Evolutionary conservation across 495 filamentous ascomycete species (phyloP).

Genomic region (Penicillium argentinense): DNA sequence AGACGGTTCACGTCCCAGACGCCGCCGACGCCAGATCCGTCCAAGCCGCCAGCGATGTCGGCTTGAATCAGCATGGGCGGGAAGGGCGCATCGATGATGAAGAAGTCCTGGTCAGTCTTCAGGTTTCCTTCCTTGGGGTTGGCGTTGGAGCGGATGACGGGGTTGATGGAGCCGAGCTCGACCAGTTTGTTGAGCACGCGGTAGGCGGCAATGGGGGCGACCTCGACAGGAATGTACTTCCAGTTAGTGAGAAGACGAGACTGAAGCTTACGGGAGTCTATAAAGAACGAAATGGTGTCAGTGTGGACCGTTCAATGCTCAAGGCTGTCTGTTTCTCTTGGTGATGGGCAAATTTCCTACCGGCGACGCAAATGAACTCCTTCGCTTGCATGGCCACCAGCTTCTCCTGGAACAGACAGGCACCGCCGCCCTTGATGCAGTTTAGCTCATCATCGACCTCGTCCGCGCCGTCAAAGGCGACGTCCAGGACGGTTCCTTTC

Average conservation of each 20-base stretch:
- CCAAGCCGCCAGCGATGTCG: constrained; percentile 52
- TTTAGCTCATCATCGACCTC: constrained; percentile 95
- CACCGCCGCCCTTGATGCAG: constrained; percentile 96
- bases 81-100: constrained; percentile 92
- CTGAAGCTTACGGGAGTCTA: constrained; percentile 85
- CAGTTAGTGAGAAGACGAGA: constrained; percentile 74
- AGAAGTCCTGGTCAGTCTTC: constrained; percentile 92
- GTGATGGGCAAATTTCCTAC: constrained; percentile 38
- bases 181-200: constrained; percentile 67
- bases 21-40: constrained; percentile 54
- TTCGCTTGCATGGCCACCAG: constrained; percentile 81
- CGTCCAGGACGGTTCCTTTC: constrained; percentile 61
- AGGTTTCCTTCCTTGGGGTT: constrained; percentile 74
- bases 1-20: constrained; percentile 78
- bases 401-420: constrained; percentile 97
- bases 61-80: constrained; percentile 60
- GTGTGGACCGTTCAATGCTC: too few species aligned
- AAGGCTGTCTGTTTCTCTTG: too few species aligned
- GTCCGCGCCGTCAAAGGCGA: constrained; percentile 93
- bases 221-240: constrained; percentile 88
- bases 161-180: constrained; percentile 66
- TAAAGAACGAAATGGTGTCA: neutral
- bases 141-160: constrained; percentile 65
- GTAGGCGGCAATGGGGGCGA: constrained; percentile 76
- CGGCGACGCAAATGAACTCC: constrained; percentile 92